phyloP scores from a whole-genome alignment of 2,329 filamentous ascomycete species.

The Aspergillus clavatus region DNA sequence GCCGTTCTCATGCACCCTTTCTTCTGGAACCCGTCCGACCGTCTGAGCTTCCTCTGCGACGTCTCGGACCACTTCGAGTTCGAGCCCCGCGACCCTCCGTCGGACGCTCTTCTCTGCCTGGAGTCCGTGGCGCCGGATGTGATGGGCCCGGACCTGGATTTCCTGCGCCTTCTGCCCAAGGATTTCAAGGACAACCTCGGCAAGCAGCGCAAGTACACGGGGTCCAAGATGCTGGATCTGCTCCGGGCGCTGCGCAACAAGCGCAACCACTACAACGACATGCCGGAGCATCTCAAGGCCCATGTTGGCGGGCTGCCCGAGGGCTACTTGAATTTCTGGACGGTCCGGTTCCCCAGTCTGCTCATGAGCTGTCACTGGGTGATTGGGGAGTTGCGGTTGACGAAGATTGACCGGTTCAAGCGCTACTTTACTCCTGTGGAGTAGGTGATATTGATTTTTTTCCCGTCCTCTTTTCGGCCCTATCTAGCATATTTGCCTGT shows the following conservation, averaged over 20 bases:
- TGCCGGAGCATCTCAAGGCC: constrained; percentile 72
- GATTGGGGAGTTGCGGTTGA: constrained; percentile 61
- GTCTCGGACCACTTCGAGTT: constrained; percentile 96
- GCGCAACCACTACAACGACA: constrained; percentile 96
- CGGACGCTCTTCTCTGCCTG: constrained; percentile 57
- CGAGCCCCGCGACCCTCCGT: constrained; percentile 78
- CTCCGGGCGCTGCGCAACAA: constrained; percentile 89
- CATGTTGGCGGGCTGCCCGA: constrained; percentile 70
- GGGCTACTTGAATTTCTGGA: constrained; percentile 82
- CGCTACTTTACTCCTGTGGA: constrained; percentile 38
- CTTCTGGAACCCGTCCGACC: constrained; percentile 89
- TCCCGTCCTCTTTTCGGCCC: too few relatives aligned
- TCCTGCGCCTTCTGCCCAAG: constrained; percentile 68
- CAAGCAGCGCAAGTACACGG: constrained; percentile 93
- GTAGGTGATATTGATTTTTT: constrained; percentile 20
- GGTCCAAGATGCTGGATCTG: constrained; percentile 75
- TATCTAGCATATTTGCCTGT: too few relatives aligned
- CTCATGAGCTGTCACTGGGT: constrained; percentile 75
- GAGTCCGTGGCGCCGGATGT: constrained; percentile 46
- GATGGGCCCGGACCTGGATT: constrained; percentile 62
- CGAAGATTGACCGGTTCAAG: constrained; percentile 37
- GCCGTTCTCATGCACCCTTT: constrained; percentile 90
- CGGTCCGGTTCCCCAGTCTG: constrained; percentile 69
- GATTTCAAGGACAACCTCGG: constrained; percentile 85
- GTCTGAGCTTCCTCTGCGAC: constrained; percentile 88